Evolutionary conservation across 345 rosid species (phyloP), one percentile per base, ranked within the genome.

Genomic region (Citrus medica): DNA sequence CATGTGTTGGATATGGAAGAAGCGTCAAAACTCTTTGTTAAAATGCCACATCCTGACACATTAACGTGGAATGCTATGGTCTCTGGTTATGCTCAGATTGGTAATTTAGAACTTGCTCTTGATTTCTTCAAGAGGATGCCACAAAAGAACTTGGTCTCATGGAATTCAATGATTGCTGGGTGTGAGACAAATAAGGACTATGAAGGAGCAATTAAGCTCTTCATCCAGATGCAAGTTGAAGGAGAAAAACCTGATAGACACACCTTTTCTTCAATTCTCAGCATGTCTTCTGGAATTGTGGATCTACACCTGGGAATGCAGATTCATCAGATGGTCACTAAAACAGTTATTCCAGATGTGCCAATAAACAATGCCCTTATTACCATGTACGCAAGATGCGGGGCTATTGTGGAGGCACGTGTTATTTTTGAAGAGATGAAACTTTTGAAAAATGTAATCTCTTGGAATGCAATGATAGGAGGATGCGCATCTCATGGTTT

Each of bases 401-500:
- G 97, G 2, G 88, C 86, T 19, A 83, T 91, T 77, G 65, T 7
- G 28, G 91, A 88, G 78, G 93, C 94, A 6, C 75, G 83, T 63
- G 73, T 56, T 46, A 74, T 90, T 77, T 91, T 93, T 14, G 79
- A 89, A 35, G 88, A 84, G 67, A 82, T 85, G 82, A 86, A 84
- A 78, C 40, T 48, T 9, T 70, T 65, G 73, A 93, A 83, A 80
- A 89, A 89, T 81, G 94, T 93, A 12, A 82, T 91, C 79, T 81
- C 95, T 42, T 93, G 97, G 95, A 93, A 93, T 80, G 95, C 95
- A 25, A 93, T 91, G 91, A 93, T 93, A 37, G 92, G 97, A 79
- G 97, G 94, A 35, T 93, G 87, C 65, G 90, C 97, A 59, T 88
- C 90, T 67, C 93, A 93, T 76, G 95, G 95, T 68, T 82, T 85